Evolutionary conservation across 2,329 filamentous ascomycete genomes (phyloP), one percentile per base, ranked within the genome.

Genomic region (Monosporascus ibericus): DNA sequence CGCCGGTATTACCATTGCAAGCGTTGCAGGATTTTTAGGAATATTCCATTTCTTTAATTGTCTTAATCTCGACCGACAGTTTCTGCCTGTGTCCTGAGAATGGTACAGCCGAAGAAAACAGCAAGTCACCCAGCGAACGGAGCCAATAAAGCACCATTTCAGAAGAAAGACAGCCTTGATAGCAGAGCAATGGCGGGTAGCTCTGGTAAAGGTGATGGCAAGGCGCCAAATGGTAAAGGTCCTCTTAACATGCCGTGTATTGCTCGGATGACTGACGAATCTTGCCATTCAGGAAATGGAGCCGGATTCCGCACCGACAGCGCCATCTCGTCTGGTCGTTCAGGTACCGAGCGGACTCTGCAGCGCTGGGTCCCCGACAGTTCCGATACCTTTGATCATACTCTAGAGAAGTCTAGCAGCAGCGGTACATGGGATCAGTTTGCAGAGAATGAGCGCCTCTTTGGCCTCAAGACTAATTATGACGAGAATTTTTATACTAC

Each of bases 401-500:
- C 87, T 47, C 77, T 96, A 24, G 90, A 94, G 63, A 82, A 75
- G 48, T 61, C 67, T n/a, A 70, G 67, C 49, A 64, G 70, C 17
- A 75, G 72, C 6, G 75, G 57, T 48, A 9, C 72, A 9, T 99
- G 94, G 94, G 92, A 99, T 68, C 94, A 99, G 69, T 99, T 99
- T 65, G 88, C 89, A 53, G 86, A 82, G 57, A 97, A 97, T 65
- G 89, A 95, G 71, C 80, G 84, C 52, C 82, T 90, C 30, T 97
- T 96, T 65, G 94, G 94, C 37, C 73, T 95, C 39, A 90, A 84
- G 70, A 94, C 88, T 49, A 90, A 91, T 63, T 99, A 97, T 67
- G 85, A 97, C 65, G 94, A 97, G 71, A 91, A 89, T 61, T 84
- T 94, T 44, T 99, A 99, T 73, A 99, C 94, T 1, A 99, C 94